phyloP scores from a whole-genome alignment of 2,329 filamentous ascomycete genomes.

The Neonectria sp. region DNA sequence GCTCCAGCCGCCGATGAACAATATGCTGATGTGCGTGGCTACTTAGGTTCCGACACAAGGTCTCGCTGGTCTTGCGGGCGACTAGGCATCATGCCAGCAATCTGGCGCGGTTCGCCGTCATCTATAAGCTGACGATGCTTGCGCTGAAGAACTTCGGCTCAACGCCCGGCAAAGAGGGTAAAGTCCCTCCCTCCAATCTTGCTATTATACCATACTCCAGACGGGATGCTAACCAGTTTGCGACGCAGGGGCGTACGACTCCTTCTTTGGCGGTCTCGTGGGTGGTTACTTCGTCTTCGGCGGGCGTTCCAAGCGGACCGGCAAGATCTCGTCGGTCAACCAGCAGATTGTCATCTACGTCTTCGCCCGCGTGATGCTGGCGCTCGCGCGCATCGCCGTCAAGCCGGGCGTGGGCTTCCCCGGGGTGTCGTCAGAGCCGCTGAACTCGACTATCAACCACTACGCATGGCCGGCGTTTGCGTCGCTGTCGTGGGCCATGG shows the following conservation, averaged over 20 bases:
- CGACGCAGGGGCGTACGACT: slow-evolving; percentile 77
- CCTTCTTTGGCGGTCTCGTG: slow-evolving; percentile 87
- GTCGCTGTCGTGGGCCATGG: slow-evolving; percentile 88
- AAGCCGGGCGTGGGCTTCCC: slow-evolving; percentile 71
- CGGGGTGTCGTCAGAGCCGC: slow-evolving; percentile 63
- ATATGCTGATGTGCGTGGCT: slow-evolving; percentile 34
- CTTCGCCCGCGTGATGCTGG: slow-evolving; percentile 90
- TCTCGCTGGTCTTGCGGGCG: slow-evolving; percentile 83
- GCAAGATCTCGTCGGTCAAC: slow-evolving; percentile 84
- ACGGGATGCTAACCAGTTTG: neutral
- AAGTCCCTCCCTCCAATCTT: slow-evolving; percentile 13
- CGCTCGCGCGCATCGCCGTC: slow-evolving; percentile 86
- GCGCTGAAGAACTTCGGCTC: slow-evolving; percentile 75
- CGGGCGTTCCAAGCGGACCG: slow-evolving; percentile 70
- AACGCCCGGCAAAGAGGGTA: slow-evolving; percentile 72
- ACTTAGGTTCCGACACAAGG: slow-evolving; percentile 79
- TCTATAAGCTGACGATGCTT: slow-evolving; percentile 90
- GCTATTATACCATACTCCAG: too few relatives aligned
- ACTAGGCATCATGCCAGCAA: slow-evolving; percentile 93
- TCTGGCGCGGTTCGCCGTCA: slow-evolving; percentile 88
- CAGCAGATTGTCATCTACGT: slow-evolving; percentile 99
- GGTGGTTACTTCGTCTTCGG: slow-evolving; percentile 97
- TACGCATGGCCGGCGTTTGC: slow-evolving; percentile 96
- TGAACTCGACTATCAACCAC: slow-evolving; percentile 68
- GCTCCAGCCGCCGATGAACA: neutral